Evolutionary conservation across 352 stramenopile species (phyloP).

Genomic region (Phytophthora litchii): DNA sequence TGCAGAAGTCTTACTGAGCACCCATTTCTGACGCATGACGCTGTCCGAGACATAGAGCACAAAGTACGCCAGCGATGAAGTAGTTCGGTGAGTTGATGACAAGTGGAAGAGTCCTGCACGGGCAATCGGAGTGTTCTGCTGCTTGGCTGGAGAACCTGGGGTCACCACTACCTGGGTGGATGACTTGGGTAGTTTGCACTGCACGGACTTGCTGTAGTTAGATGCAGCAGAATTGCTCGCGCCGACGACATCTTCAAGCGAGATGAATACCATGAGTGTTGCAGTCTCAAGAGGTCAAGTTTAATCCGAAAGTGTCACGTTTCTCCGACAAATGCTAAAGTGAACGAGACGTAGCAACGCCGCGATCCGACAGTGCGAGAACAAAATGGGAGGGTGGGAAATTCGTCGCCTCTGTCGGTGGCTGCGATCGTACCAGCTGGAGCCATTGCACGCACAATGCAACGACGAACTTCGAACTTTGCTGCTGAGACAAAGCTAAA

Average conservation of each 20-base stretch:
- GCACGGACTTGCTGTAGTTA: conserved; percentile 16
- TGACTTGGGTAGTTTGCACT: conserved; percentile 17
- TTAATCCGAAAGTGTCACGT: background rate
- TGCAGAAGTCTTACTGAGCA: conserved; percentile 56
- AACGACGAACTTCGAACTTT: conserved; percentile 28
- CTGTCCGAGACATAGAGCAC: conserved; percentile 83
- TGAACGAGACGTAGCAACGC: conserved; percentile 21
- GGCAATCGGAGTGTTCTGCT: conserved; percentile 28
- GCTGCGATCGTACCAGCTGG: conserved; percentile 26
- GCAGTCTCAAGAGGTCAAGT: conserved; percentile 4
- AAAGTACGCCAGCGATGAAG: conserved; percentile 37
- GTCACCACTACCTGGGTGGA: conserved; percentile 70
- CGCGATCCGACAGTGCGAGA: conserved; percentile 8
- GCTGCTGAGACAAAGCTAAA: conserved; percentile 33
- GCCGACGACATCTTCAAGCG: conserved; percentile 64
- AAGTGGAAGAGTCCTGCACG: conserved; percentile 29
- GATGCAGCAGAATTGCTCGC: conserved; percentile 10
- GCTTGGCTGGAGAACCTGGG: conserved; percentile 61
- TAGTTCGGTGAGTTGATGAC: conserved; percentile 17
- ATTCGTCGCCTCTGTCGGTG: background rate
- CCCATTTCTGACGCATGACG: conserved; percentile 70
- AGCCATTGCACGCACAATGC: conserved; percentile 25
- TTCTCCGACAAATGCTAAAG: conserved; percentile 18
- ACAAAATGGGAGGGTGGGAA: no score
- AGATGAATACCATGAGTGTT: conserved; percentile 78